Evolutionary conservation across 495 filamentous ascomycete genomes (phyloP), one percentile per base, ranked within the genome.

Genomic region (Aspergillus cavernicola): DNA sequence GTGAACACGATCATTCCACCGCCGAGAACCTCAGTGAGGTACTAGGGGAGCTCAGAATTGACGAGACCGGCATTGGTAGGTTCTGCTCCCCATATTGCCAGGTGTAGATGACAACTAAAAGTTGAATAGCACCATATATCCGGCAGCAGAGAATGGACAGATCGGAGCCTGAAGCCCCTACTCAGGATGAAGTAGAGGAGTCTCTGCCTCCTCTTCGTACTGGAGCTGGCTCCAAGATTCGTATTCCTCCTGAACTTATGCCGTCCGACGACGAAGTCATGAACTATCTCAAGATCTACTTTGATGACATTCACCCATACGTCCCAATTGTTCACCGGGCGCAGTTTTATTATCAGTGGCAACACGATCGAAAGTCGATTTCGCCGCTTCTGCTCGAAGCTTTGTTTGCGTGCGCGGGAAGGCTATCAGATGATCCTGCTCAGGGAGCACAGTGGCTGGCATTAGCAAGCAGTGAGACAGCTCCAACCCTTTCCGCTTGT

Each of bases 401-500:
- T 10, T 85, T 99, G n/a, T 97, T 99, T 66, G 90, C 95, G 6
- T 96, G 95, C 68, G 84, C 88, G 8, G 88, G 88, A 9, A 79
- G 89, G 28, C 76, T 96, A 52, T 84, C 89, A 1, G 89, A 91
- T 56, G 89, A 93, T 59, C 84, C 89, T 12, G 76, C 84, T 2
- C 84, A 95, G 70, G 91, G 90, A 40, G 85, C 90, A 42, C 91
- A 95, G 65, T 99, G 95, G 95, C 83, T 97, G 33, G 90, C 91
- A 41, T 79, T 97, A 56, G 92, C 92, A 51, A 87, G 88, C 37
- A 88, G 92, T 96, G 73, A 76, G 90, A 63, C 48, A 20, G 54
- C 13, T 36, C 32, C 29, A 6, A 35, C 22, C 23, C 23, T 18
- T 6, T 43, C 19, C 35, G 8, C 37, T 31, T 51, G 6, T 4